Evolutionary conservation across 1,284 basidiomycete species (phyloP), one percentile per base, ranked within the genome.

Genomic region (Rhodotorula sp.): DNA sequence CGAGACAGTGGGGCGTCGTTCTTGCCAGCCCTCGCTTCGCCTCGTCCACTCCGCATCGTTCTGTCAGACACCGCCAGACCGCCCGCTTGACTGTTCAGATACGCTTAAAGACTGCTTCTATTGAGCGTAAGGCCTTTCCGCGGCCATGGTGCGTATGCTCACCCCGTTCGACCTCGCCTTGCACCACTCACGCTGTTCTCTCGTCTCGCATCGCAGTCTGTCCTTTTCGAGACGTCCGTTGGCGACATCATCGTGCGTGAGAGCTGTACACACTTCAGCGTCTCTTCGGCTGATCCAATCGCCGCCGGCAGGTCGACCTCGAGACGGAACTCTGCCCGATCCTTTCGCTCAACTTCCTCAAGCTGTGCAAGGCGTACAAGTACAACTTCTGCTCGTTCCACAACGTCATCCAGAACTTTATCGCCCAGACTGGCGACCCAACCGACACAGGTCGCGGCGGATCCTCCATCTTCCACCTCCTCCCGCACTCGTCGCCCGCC

Each of bases 341-440:
- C 78, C 91, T 89, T 47, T 93, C 90, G 81, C 87, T 91, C 80
- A 99, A 98, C 84, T 98, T 98, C 79, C 86, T 99, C 72, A 98
- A 99, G 80, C 85, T 99, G 64, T 97, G 94, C 83, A 95, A 95
- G 83, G 84, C 91, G 70, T 96, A 97, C 80, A 95, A 95, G 80
- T 98, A 96, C 84, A 94, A 93, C 79, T 83, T 96, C 73, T 91
- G 93, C 79, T 91, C 92, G 0, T 98, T 99, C 83, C 96, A 96
- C 85, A 96, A 97, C 81, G 94, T 99, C 13, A 93, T 94, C 48
- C 95, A 94, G 80, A 91, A 97, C 80, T 99, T 99, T 76, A 86
- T 99, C 63, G 94, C 94, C 20, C 95, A 99, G 81, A 86, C 87
- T 4, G 95, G 95, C 47, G 95, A 98, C 77, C 95, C 94, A 1